Percentiles rank a stretch among this genome's conserved stretches.
Conservation (phyloP, 164 flowering plant species). For the Malania oleifera region DNA sequence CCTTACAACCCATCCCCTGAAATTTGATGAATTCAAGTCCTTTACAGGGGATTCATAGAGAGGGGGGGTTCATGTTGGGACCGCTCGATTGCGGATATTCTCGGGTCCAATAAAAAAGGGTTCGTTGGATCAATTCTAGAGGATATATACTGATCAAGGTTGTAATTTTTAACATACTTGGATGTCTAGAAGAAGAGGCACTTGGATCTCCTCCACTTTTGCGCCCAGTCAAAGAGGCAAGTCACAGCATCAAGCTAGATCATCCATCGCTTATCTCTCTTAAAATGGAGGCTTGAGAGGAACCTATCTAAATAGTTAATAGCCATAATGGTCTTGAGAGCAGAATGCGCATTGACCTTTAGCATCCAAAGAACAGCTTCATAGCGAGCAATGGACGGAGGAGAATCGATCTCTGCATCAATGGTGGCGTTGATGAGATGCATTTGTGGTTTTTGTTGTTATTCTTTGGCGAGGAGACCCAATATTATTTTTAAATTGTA, state of each 20-base stretch:
- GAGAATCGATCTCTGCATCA: slow-evolving; percentile 3
- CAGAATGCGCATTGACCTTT: slow-evolving; percentile 28
- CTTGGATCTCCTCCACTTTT: slow-evolving; percentile 62
- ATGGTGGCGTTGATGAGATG: not conserved
- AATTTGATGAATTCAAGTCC: no score
- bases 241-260: slow-evolving; percentile 54
- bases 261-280: slow-evolving; percentile 60
- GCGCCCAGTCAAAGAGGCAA: slow-evolving; percentile 69
- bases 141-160: no score
- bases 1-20: no score
- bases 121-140: no score
- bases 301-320: slow-evolving; percentile 52
- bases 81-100: no score
- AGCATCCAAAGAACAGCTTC: slow-evolving; percentile 60
- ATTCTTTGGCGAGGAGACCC: slow-evolving; percentile 36
- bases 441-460: slow-evolving; percentile 2
- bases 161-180: slow-evolving; percentile 35
- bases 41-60: no score
- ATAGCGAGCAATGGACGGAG: slow-evolving; percentile 16
- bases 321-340: slow-evolving; percentile 41
- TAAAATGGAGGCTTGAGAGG: slow-evolving; percentile 25
- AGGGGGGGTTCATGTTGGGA: no score
- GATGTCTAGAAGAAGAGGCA: slow-evolving; percentile 56
- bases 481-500: no score
- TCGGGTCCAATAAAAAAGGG: no score